These are phyloP conservation scores for Solanum hybrid DNA, from an alignment of 305 asterid genomes.

Conservation along the genomic window DNA sequence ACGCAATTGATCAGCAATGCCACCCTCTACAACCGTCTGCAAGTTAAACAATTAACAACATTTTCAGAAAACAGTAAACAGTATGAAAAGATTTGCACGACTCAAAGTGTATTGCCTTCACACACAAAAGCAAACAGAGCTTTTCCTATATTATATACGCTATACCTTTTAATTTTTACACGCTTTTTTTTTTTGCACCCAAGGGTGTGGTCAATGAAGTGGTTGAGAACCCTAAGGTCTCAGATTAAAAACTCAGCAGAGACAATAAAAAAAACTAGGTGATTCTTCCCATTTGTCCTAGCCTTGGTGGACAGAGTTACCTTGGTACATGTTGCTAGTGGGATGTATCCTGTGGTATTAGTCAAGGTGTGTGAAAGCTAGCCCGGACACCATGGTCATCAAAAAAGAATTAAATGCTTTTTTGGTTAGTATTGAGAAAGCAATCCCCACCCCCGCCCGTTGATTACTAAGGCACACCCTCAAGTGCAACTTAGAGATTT, in stretches of 20 bases:
- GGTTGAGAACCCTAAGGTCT: neutral
- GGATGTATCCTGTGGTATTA: neutral
- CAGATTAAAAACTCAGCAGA: neutral
- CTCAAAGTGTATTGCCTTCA: neutral
- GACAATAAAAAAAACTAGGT: neutral
- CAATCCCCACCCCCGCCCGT: neutral
- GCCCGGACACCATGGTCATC: neutral
- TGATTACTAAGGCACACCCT: neutral
- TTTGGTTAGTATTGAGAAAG: neutral
- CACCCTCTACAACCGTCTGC: slow-evolving; percentile 79
- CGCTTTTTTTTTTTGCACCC: neutral
- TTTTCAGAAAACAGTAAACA: neutral
- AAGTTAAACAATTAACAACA: slow-evolving; percentile 9
- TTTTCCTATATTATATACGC: neutral
- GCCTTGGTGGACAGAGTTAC: neutral
- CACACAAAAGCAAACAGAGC: neutral
- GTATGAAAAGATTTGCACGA: neutral
- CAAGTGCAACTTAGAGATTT: neutral
- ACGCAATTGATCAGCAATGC: slow-evolving; percentile 80
- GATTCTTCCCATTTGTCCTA: neutral
- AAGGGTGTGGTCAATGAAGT: neutral
- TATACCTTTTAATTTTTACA: neutral
- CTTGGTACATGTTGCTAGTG: neutral
- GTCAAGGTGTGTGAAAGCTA: neutral
- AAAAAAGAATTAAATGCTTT: neutral